Percentiles rank a stretch among this genome's conserved stretches.
These are phyloP conservation scores for Aspergillus nanangensis DNA, from an alignment of 495 filamentous ascomycete genomes.

Conservation along the genomic window DNA sequence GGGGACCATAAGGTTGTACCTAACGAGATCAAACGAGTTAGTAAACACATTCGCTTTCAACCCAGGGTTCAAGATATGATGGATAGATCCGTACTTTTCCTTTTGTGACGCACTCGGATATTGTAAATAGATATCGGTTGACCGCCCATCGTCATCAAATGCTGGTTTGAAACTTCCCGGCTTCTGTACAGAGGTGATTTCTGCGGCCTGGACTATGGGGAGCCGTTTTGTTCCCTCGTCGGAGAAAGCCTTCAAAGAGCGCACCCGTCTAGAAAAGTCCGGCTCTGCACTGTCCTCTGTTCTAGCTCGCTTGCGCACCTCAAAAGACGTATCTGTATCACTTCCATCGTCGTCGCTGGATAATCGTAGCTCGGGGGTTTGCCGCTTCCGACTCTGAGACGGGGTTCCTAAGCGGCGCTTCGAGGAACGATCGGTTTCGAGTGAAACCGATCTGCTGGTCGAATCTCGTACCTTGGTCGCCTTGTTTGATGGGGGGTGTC, in stretches of 20 bases:
- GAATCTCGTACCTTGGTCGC: constrained; percentile 22
- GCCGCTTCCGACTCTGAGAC: constrained; percentile 39
- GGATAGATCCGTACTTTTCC: constrained; percentile 54
- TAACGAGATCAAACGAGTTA: constrained; percentile 23
- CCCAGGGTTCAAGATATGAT: not conserved
- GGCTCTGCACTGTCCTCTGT: constrained; percentile 39
- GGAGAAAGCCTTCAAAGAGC: constrained; percentile 57
- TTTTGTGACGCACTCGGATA: constrained; percentile 68
- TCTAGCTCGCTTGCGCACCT: constrained; percentile 43
- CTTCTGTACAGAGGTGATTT: constrained; percentile 53
- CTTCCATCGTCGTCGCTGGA: constrained; percentile 47
- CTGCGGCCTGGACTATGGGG: constrained; percentile 61
- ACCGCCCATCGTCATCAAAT: constrained; percentile 44
- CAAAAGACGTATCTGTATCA: constrained; percentile 43
- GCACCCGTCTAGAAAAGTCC: constrained; percentile 56
- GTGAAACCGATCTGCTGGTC: constrained; percentile 32
- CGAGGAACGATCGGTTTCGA: constrained; percentile 26
- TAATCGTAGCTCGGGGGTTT: constrained; percentile 41
- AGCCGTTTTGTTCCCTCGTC: constrained; percentile 47
- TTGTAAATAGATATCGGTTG: constrained; percentile 54
- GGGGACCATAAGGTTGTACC: constrained; percentile 74
- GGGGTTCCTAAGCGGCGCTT: constrained; percentile 33
- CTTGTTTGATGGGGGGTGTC: constrained; percentile 17
- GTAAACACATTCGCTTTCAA: not conserved
- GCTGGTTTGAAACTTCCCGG: constrained; percentile 42